Evolutionary conservation across 345 rosid species (phyloP).

Genomic region (Anacardium occidentale): DNA sequence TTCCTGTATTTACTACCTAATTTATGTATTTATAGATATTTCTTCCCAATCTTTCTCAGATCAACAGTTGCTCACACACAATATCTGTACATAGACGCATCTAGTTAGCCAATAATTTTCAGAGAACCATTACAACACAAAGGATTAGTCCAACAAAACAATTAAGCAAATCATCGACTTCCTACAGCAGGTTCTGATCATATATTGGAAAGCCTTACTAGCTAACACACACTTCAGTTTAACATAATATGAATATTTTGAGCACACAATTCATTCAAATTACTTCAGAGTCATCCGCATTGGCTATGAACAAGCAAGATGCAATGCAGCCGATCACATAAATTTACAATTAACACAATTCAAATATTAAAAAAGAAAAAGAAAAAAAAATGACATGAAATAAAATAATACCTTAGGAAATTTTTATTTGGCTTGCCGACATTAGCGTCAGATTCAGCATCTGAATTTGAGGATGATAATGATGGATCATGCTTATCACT

Average conservation of each 20-base stretch:
- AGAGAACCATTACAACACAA: too few relatives aligned
- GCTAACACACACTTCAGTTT: too few relatives aligned
- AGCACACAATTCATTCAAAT: not conserved
- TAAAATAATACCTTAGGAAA: conserved; percentile 24
- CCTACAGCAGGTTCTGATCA: too few relatives aligned
- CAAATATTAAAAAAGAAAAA: too few relatives aligned
- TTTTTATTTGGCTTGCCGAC: conserved; percentile 21
- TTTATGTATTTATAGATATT: not conserved
- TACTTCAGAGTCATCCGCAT: too few relatives aligned
- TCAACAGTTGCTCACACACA: not conserved
- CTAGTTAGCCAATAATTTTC: not conserved
- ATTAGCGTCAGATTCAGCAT: conserved; percentile 29
- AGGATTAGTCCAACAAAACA: too few relatives aligned
- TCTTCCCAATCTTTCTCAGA: too few relatives aligned
- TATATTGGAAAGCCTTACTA: too few relatives aligned
- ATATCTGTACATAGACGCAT: not conserved
- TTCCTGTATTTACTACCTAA: not conserved
- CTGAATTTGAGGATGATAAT: conserved; percentile 44
- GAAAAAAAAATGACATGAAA: not conserved
- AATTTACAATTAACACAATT: not conserved
- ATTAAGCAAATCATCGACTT: too few relatives aligned
- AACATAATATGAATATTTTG: too few relatives aligned
- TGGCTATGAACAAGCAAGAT: too few relatives aligned
- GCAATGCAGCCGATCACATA: not conserved
- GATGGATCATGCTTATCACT: conserved; percentile 41